Evolutionary conservation across 2,329 filamentous ascomycete genomes (phyloP).

Genomic region (Metarhizium album): DNA sequence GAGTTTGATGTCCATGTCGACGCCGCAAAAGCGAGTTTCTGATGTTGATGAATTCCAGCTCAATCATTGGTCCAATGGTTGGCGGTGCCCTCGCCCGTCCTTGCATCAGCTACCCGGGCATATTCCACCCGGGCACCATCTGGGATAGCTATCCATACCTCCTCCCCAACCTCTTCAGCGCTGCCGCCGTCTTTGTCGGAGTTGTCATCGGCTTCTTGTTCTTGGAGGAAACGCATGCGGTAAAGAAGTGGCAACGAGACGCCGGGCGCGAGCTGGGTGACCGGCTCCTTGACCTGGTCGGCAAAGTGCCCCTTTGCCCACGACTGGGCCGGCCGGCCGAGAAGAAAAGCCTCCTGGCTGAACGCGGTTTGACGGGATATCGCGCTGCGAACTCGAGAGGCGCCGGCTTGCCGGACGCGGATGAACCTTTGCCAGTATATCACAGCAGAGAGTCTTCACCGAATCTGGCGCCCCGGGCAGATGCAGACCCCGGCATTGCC

Average conservation of each 20-base stretch:
- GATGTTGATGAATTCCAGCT: constrained; percentile 42
- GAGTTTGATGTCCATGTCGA: constrained; percentile 14
- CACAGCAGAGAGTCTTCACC: constrained; percentile 48
- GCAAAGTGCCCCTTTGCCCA: constrained; percentile 19
- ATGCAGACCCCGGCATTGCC: constrained; percentile 9
- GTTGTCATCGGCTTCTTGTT: constrained; percentile 74
- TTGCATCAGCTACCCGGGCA: constrained; percentile 64
- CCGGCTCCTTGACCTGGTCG: constrained; percentile 46
- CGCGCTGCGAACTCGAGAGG: constrained; percentile 27
- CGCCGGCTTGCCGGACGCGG: constrained; percentile 16
- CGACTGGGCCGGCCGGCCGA: constrained; percentile 34
- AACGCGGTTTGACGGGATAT: constrained; percentile 55
- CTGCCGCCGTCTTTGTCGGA: constrained; percentile 63
- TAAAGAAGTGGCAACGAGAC: constrained; percentile 68
- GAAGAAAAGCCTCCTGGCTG: constrained; percentile 52
- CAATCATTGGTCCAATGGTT: constrained; percentile 84
- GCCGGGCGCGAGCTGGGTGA: constrained; percentile 65
- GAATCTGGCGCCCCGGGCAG: constrained; percentile 24
- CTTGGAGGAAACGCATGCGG: constrained; percentile 85
- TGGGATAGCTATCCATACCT: constrained; percentile 86
- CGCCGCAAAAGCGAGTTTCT: neutral
- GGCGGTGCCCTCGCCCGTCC: constrained; percentile 84
- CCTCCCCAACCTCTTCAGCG: constrained; percentile 84
- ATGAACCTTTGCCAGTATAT: constrained; percentile 60
- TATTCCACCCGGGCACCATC: constrained; percentile 64